Base-by-base conservation (phyloP, 768 basidiomycete genomes). In the Rhizopogon vesiculosus region DNA sequence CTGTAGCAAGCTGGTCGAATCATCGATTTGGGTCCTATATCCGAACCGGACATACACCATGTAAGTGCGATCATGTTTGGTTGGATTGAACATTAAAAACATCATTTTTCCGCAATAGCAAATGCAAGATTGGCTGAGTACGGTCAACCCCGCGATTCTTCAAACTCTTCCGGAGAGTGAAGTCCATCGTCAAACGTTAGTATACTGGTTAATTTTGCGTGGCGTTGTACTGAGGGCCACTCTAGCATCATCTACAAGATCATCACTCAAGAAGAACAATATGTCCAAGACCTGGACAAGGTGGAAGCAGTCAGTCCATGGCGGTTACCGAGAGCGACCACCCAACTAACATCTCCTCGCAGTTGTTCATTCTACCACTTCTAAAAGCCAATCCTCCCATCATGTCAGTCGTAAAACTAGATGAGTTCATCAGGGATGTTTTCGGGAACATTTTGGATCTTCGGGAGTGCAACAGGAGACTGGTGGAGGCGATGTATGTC, bases 371-470 rank as follows among this genome's bases (percentile, higher is more conserved):
- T 45, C 73, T 76, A 60, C 84, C 66, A 67, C 77, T 67, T 55
- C 84, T 67, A 66, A 79, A 53, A 67, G 82, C 78, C 59, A 74
- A 71, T 15, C 85, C 87, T 72, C 59, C 76, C 1, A 74, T 87
- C 55, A 81, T 87, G 61, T 72, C 78, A 5, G 70, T 76, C 3
- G 64, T 78, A 22, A 76, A 82, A 33, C 70, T 96, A 7, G 87
- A 91, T 35, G 83, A 87, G 38, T 96, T 98, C 69, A 86, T 97
- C 49, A 89, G 91, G 43, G 87, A 91, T 33, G 87, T 94, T 3
- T 95, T 98, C 59, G 85, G 89, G 49, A 97, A 97, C 66, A 85
- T 95, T 41, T 76, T 89, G 5, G 91, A 92, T 58, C 75, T 98
- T n/a, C 82, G 91, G 16, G 88, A 90, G 66, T 87, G 89, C 64